phyloP scores from a whole-genome alignment of 2,329 filamentous ascomycete species.

The Magnaporthiopsis poae region DNA sequence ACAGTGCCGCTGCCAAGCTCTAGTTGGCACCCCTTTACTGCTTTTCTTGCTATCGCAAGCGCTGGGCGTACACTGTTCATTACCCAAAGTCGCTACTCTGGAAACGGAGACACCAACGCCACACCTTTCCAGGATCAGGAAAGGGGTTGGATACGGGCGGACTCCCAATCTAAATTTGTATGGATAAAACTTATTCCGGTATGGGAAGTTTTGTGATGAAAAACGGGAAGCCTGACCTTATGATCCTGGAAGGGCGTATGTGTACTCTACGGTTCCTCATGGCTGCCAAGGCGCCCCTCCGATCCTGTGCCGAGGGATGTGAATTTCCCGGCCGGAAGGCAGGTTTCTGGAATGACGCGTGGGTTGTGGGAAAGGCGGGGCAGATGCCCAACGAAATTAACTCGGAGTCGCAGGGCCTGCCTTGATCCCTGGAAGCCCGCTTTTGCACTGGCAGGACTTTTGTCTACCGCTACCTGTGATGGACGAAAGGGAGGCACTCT shows the following conservation, averaged over 20 bases:
- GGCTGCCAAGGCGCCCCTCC: neutral
- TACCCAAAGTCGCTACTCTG: neutral
- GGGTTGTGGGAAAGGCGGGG: neutral
- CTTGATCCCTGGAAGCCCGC: too few species aligned
- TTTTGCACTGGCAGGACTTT: neutral
- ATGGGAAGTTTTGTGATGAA: too few species aligned
- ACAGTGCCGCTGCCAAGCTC: conserved; percentile 35
- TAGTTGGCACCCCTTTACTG: conserved; percentile 17
- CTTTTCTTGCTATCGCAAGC: neutral
- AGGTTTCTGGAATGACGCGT: neutral
- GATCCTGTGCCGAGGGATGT: neutral
- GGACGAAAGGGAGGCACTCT: too few species aligned
- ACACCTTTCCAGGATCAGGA: too few species aligned
- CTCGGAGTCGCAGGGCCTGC: neutral
- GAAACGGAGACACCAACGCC: neutral
- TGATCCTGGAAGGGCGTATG: too few species aligned
- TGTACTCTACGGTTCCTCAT: too few species aligned
- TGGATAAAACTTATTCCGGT: too few species aligned
- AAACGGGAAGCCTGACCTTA: too few species aligned
- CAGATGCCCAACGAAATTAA: neutral
- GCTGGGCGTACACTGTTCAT: neutral
- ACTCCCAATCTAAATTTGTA: too few species aligned
- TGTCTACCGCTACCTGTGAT: neutral
- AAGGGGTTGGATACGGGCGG: too few species aligned
- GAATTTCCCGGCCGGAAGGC: neutral